Evolutionary conservation across 176 grass and related monocot genomes (phyloP).

Genomic region (Leersia perrieri): DNA sequence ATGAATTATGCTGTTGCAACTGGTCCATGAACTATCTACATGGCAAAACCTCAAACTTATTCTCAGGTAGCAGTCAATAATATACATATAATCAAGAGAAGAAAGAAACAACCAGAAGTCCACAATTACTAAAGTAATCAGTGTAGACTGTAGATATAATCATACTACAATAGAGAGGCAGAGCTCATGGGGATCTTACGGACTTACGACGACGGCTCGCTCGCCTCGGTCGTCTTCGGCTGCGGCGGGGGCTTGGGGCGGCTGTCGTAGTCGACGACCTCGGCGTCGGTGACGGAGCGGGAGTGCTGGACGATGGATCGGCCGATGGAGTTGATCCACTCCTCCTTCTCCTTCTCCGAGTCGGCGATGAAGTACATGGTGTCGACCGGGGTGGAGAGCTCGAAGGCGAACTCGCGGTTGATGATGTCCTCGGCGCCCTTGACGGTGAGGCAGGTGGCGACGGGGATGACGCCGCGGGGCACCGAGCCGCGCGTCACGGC

Average conservation of each 20-base stretch:
- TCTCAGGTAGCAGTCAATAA: neutral
- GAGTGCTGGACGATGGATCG: slow-evolving; percentile 99
- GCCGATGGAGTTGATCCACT: slow-evolving; percentile 98
- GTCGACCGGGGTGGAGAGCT: slow-evolving; percentile 74
- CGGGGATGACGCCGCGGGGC: slow-evolving; percentile 81
- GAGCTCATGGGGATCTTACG: slow-evolving; percentile 37
- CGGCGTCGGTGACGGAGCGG: slow-evolving; percentile 75
- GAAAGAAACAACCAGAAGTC: neutral
- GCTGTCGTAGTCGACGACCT: slow-evolving; percentile 93
- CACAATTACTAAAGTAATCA: slow-evolving; percentile 24
- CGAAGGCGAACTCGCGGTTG: slow-evolving; percentile 87
- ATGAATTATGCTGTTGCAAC: neutral
- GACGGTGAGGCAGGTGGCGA: slow-evolving; percentile 84
- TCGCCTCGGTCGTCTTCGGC: slow-evolving; percentile 9
- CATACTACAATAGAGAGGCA: slow-evolving; percentile 14
- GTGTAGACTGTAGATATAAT: too few species aligned
- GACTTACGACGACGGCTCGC: neutral
- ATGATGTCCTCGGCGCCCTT: slow-evolving; percentile 96
- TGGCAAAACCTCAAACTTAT: slow-evolving; percentile 6
- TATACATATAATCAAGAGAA: slow-evolving; percentile 16
- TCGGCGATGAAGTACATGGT: slow-evolving; percentile 99
- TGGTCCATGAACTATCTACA: neutral
- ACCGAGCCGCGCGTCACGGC: slow-evolving; percentile 62
- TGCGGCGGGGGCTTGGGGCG: slow-evolving; percentile 34
- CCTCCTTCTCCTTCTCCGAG: slow-evolving; percentile 97